Conservation (phyloP, 768 basidiomycete genomes). For the Panaeolus papilionaceus region DNA sequence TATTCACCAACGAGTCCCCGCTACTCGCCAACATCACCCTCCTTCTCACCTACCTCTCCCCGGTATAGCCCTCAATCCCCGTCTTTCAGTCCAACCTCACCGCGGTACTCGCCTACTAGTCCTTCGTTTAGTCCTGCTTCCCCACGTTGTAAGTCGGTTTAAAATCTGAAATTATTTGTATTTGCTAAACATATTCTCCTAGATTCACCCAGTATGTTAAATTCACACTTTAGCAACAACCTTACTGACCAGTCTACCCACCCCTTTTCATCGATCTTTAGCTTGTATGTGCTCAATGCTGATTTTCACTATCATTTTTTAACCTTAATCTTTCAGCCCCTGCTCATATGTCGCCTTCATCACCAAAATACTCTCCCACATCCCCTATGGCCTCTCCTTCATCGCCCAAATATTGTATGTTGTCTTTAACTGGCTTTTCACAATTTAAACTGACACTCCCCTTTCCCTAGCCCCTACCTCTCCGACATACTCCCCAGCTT, state of each 20-base stretch:
- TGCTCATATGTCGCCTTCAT: constrained; percentile 85
- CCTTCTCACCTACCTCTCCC: constrained; percentile 86
- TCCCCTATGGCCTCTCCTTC: constrained; percentile 90
- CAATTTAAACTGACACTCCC: constrained; percentile 20
- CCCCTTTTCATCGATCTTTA: constrained; percentile 31
- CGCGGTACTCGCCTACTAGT: constrained; percentile 87
- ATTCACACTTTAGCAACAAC: constrained; percentile 15
- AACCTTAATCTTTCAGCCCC: constrained; percentile 57
- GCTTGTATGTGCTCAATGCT: constrained; percentile 60
- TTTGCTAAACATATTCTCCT: constrained; percentile 29
- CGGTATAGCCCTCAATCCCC: constrained; percentile 90
- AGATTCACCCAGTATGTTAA: constrained; percentile 83
- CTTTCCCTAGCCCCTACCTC: constrained; percentile 75
- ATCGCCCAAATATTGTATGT: constrained; percentile 91
- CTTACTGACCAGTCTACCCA: constrained; percentile 31
- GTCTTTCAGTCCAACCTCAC: constrained; percentile 89
- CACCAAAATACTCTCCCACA: constrained; percentile 93
- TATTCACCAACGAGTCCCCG: constrained; percentile 87
- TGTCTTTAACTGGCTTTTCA: not conserved
- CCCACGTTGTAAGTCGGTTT: constrained; percentile 73
- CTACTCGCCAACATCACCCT: constrained; percentile 86
- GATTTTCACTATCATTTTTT: constrained; percentile 14
- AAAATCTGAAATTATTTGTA: constrained; percentile 12
- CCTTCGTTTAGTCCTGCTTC: constrained; percentile 94
- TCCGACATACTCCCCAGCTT: constrained; percentile 87